phyloP scores from a whole-genome alignment of 2,329 filamentous ascomycete species.

The Talaromyces funiculosus region DNA sequence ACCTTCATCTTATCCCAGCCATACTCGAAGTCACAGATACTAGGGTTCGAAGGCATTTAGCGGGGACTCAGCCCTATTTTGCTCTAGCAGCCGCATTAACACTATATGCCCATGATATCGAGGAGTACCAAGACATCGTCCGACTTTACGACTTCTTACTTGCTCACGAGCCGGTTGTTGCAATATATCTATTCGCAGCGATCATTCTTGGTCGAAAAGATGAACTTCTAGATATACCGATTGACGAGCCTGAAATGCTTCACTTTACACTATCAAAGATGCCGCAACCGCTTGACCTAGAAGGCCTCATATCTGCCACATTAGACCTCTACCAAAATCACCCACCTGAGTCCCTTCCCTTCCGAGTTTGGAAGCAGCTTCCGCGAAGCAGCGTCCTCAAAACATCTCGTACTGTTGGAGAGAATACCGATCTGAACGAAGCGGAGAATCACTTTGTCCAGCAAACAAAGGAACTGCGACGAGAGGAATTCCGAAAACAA shows the following conservation, averaged over 20 bases:
- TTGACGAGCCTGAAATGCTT: conserved; percentile 85
- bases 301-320: conserved; percentile 65
- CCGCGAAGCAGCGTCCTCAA: conserved; percentile 77
- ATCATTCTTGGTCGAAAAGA: conserved; percentile 74
- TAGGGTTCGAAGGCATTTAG: conserved; percentile 67
- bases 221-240: conserved; percentile 78
- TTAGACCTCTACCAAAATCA: conserved; percentile 57
- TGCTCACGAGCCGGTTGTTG: conserved; percentile 78
- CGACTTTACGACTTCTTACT: conserved; percentile 89
- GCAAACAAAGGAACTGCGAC: conserved; percentile 67
- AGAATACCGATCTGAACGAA: conserved; percentile 55
- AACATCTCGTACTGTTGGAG: conserved; percentile 58
- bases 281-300: conserved; percentile 73
- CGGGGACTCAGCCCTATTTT: conserved; percentile 78
- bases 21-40: conserved; percentile 70
- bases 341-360: conserved; percentile 66
- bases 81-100: conserved; percentile 90
- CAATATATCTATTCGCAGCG: conserved; percentile 85
- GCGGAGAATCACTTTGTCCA: conserved; percentile 63
- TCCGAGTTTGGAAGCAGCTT: conserved; percentile 63
- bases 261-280: conserved; percentile 83
- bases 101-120: conserved; percentile 93
- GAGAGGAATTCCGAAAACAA: conserved; percentile 55
- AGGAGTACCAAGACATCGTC: conserved; percentile 80
- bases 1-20: conserved; percentile 80